Evolutionary conservation across 164 flowering plant species (phyloP), one percentile per base, ranked within the genome.

Genomic region (Magnolia officinalis): DNA sequence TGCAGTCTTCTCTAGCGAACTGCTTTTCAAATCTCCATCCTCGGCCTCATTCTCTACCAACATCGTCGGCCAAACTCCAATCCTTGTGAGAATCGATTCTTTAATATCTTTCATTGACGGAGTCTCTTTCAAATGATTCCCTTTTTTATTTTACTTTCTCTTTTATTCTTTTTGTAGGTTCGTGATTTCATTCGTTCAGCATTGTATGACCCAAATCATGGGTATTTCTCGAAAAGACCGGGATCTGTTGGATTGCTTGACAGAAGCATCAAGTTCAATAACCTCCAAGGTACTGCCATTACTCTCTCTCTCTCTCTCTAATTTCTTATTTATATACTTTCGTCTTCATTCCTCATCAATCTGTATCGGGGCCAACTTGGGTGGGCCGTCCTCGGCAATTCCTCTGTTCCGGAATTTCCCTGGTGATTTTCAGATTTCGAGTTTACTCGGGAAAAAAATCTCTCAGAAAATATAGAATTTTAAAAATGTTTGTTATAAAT

Each of bases 131-230:
- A 37, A 49, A 20, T 64, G 24, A 18, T 13, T 19, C 63, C 63
- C 63, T 19, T 59, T 13, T 63, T 1, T 1, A 26, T 24, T 10
- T 10, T 59, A 51, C 24, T 18, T 78, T 21, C 24, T 70, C 1
- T 18, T 9, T 10, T 63, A 26, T 14, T 55, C 24, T 67, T 70
- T 20, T 31, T 70, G 71, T 76, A 95, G 98, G 98, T 95, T 72
- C 80, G 98, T 13, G 98, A 95, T 86, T 95, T 89, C 80, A 88
- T 95, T 45, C 94, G 82, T 77, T 87, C 92, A 8, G 94, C 97
- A 52, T 76, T 95, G 66, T 95, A 91, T 70, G 88, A 95, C 70
- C 94, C 96, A 0, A 80, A 84, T 20, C 87, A 89, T 84, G 98
- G 98, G 1, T 95, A 95, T 82, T 93, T 95, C 84, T 91, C 97